Conservation (phyloP, 1,139 yeast genomes). For the Blastobotrys apis region DNA sequence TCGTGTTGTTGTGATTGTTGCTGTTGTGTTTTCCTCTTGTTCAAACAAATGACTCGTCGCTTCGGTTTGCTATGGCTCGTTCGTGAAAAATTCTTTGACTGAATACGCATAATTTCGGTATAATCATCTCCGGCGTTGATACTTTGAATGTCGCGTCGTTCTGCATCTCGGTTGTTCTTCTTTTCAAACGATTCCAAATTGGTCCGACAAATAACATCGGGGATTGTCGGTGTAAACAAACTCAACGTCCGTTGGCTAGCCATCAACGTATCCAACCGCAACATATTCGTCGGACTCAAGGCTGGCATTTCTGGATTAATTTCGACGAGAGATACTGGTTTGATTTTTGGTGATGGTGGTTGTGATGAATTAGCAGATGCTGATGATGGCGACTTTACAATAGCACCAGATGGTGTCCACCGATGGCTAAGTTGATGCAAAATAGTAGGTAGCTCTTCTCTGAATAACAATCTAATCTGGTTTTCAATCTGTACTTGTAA, state of each 20-base stretch:
- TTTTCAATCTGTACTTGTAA: constrained; percentile 77
- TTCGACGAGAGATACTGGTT: constrained; percentile 42
- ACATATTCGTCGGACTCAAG: constrained; percentile 64
- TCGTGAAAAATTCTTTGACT: constrained; percentile 25
- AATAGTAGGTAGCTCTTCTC: constrained; percentile 80
- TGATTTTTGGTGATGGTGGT: constrained; percentile 13
- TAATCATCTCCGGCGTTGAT: constrained; percentile 26
- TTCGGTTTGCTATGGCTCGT: constrained; percentile 29
- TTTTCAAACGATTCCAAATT: constrained; percentile 29
- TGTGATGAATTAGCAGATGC: constrained; percentile 15
- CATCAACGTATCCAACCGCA: constrained; percentile 63
- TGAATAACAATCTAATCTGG: constrained; percentile 72
- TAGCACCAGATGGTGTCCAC: constrained; percentile 49
- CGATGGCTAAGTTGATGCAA: constrained; percentile 70
- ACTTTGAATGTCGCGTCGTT: constrained; percentile 15
- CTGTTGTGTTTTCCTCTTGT: background rate
- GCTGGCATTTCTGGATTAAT: constrained; percentile 54
- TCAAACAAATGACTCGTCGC: constrained; percentile 30
- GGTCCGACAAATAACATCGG: constrained; percentile 54
- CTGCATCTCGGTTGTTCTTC: background rate
- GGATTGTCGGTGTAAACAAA: constrained; percentile 55
- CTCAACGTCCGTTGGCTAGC: constrained; percentile 77
- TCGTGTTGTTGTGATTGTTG: constrained; percentile 8
- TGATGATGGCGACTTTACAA: constrained; percentile 12
- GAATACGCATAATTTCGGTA: constrained; percentile 29